Evolutionary conservation across 345 rosid genomes (phyloP), one percentile per base, ranked within the genome.

Genomic region (Bruguiera sexangula): DNA sequence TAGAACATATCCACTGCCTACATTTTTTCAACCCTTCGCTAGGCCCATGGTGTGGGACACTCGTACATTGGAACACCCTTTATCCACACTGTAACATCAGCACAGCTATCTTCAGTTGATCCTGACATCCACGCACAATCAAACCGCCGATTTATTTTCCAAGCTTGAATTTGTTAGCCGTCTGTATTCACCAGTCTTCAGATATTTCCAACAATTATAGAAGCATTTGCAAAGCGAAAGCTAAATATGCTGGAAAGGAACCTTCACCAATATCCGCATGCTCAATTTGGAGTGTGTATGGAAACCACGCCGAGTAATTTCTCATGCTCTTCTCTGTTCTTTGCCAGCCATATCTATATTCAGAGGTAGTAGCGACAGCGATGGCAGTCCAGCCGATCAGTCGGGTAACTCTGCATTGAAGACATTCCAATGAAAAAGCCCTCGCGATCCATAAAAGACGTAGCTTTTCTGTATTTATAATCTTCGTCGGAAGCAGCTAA

Each of bases 301-400:
- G 89, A 76, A 32, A 87, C 81, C 73, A 96, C 97, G 67, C 82
- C 87, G 76, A 89, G 69, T 68, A 87, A 89, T 82, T 87, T 87
- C 79, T 84, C 89, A 69, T 84, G 91, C 80, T 90, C 99, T 79
- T 92, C 99, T 86, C 86, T 87, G 75, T 70, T 82, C 75, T 79
- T 79, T 79, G 73, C 77, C 75, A 46, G 91, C 96, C 71, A 81
- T 86, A 58, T 87, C 86, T 74, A 78, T 81, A 69, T 76, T 85
- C 72, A 87, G 55, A 1, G 96, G 96, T 48, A 92, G 83, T 64
- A 85, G 77, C 34, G 62, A 24, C 73, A 83, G 55, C n/a, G 89
- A 73, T 67, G 76, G 66, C 18, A 82, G 73, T 60, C 82, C 84
- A 43, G 71, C 56, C 32, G 85, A 75, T 69, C 97, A 86, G 59